Percentiles rank a stretch among this genome's conserved stretches.
These are phyloP conservation scores for Cladosporium sp. DNA, from an alignment of 2,329 filamentous ascomycete species.

Conservation along the genomic window DNA sequence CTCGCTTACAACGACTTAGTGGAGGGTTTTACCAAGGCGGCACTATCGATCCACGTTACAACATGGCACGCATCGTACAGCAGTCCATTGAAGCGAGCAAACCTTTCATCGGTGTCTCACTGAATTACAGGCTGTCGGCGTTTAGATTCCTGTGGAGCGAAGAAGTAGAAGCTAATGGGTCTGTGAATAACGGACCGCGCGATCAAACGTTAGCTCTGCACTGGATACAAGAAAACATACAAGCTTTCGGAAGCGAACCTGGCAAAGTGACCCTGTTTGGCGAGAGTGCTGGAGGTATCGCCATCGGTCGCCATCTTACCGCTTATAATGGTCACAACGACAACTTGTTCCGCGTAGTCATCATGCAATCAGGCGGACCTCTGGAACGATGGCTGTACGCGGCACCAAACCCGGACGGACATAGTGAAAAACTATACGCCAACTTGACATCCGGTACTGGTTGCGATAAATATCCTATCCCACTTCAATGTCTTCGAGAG, in stretches of 20 bases:
- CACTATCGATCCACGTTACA: slow-evolving; percentile 23
- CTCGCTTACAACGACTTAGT: no score
- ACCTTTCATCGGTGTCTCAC: slow-evolving; percentile 52
- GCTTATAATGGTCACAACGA: slow-evolving; percentile 54
- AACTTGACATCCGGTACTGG: no score
- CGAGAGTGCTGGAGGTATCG: slow-evolving; percentile 50
- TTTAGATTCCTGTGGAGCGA: slow-evolving; percentile 36
- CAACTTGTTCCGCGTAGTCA: slow-evolving; percentile 50
- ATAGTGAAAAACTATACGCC: no score
- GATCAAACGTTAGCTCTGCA: slow-evolving; percentile 17
- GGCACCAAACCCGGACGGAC: no score
- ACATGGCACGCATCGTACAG: slow-evolving; percentile 28
- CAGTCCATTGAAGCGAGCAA: slow-evolving; percentile 22
- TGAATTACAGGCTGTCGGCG: slow-evolving; percentile 54
- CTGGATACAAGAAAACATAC: slow-evolving; percentile 43
- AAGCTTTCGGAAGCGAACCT: slow-evolving; percentile 64
- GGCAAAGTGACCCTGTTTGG: slow-evolving; percentile 77
- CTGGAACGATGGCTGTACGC: no score
- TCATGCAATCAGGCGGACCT: slow-evolving; percentile 48
- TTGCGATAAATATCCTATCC: no score
- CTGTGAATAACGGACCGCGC: slow-evolving; percentile 17
- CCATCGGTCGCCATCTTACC: slow-evolving; percentile 48
- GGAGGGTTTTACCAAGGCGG: slow-evolving; percentile 23
- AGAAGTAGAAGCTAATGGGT: slow-evolving; percentile 9
- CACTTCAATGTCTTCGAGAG: no score